These are phyloP conservation scores for Calonectria pseudoturangicola DNA, from an alignment of 2,329 filamentous ascomycete species.

Conservation along the genomic window DNA sequence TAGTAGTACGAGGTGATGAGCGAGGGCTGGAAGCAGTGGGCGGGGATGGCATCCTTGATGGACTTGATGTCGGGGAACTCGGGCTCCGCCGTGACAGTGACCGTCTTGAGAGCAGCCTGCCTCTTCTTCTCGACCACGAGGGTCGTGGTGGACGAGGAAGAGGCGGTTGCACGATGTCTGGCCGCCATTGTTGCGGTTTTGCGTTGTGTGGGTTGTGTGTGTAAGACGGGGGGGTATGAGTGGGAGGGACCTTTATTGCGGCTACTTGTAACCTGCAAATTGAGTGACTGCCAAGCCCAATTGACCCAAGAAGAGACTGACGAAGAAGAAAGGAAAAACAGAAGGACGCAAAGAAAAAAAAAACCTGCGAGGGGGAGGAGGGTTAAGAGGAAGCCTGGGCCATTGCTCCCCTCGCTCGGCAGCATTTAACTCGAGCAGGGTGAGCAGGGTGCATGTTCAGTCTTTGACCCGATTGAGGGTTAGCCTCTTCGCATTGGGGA, in stretches of 20 bases:
- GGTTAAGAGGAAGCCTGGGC: slow-evolving; percentile 1
- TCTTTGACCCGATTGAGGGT: slow-evolving; percentile 50
- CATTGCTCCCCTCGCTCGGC: slow-evolving; percentile 4
- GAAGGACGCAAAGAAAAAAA: slow-evolving; percentile 18
- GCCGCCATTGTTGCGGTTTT: slow-evolving; percentile 47
- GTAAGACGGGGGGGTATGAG: slow-evolving; percentile 5
- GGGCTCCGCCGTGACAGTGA: slow-evolving; percentile 45
- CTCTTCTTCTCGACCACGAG: slow-evolving; percentile 39
- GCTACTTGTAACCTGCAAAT: not conserved
- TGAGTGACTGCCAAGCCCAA: slow-evolving; percentile 18
- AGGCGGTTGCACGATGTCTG: slow-evolving; percentile 50
- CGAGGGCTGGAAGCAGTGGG: slow-evolving; percentile 77
- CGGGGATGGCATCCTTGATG: slow-evolving; percentile 70
- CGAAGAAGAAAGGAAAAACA: slow-evolving; percentile 16
- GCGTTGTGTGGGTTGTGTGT: not conserved
- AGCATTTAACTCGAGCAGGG: slow-evolving; percentile 40
- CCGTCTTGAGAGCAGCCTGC: slow-evolving; percentile 37
- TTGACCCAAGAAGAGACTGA: slow-evolving; percentile 7
- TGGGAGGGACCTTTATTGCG: not conserved
- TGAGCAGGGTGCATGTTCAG: slow-evolving; percentile 30
- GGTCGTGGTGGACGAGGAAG: slow-evolving; percentile 24
- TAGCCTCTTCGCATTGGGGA: slow-evolving; percentile 40
- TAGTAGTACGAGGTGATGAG: slow-evolving; percentile 72
- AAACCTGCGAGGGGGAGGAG: slow-evolving; percentile 22
- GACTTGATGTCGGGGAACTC: slow-evolving; percentile 56